These are phyloP conservation scores for Elasticomyces elasticus DNA, from an alignment of 495 filamentous ascomycete species.

Conservation along the genomic window DNA sequence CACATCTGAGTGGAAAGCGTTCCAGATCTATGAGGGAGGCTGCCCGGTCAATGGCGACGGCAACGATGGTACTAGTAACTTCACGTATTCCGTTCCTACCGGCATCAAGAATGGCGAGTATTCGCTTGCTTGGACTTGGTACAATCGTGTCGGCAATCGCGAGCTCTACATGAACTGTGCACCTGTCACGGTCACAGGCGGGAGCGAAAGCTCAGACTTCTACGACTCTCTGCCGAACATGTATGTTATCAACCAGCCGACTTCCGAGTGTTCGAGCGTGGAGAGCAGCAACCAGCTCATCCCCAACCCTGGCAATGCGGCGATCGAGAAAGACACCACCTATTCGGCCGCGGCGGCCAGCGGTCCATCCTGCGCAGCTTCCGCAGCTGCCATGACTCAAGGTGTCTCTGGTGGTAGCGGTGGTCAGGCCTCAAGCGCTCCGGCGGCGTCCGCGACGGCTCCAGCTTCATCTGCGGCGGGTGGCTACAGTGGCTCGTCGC, in stretches of 20 bases:
- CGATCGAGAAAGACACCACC: constrained; percentile 29
- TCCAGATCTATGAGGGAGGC: constrained; percentile 68
- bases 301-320: constrained; percentile 43
- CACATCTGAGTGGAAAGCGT: constrained; percentile 61
- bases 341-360: constrained; percentile 3
- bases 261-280: constrained; percentile 39
- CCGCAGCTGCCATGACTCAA: constrained; percentile 10
- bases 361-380: constrained; percentile 7
- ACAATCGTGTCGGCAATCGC: constrained; percentile 28
- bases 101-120: constrained; percentile 46
- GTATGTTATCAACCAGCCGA: constrained; percentile 67
- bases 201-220: constrained; percentile 33
- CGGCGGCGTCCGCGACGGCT: constrained; percentile 1
- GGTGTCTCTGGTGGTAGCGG: constrained; percentile 9
- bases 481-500: not conserved
- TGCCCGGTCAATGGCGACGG: constrained; percentile 50
- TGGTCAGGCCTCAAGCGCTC: constrained; percentile 1
- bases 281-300: constrained; percentile 39
- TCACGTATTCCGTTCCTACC: constrained; percentile 48
- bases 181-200: constrained; percentile 53
- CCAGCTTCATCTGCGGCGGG: constrained; percentile 3
- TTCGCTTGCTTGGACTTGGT: constrained; percentile 50
- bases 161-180: constrained; percentile 95
- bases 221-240: constrained; percentile 61
- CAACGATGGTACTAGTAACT: constrained; percentile 33